Percentiles rank a stretch among this genome's conserved stretches.
Conservation (phyloP, 2,329 filamentous ascomycete genomes). For the Penicillium nordicum region DNA sequence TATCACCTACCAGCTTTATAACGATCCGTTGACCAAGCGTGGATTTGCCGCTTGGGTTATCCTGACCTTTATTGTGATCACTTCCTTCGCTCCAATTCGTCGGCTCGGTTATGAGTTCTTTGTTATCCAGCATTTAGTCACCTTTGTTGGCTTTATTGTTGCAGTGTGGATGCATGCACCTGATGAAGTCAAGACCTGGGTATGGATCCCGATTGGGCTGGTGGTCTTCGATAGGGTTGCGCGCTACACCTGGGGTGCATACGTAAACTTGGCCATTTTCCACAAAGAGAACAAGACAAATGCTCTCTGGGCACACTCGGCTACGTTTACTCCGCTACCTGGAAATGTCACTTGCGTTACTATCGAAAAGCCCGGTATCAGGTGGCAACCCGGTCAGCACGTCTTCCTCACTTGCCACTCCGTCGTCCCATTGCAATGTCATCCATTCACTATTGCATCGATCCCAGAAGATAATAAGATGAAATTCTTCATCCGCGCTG, state of each 20-base stretch:
- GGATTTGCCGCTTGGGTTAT: constrained; percentile 54
- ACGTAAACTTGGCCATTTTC: constrained; percentile 43
- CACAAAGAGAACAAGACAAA: constrained; percentile 26
- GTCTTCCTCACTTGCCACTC: constrained; percentile 59
- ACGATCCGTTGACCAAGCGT: constrained; percentile 48
- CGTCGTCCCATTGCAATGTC: constrained; percentile 57
- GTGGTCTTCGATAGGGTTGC: constrained; percentile 45
- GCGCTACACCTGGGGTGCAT: constrained; percentile 36
- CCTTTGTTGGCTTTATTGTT: constrained; percentile 49
- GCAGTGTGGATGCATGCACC: constrained; percentile 51
- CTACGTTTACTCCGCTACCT: constrained; percentile 50
- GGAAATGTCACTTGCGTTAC: constrained; percentile 57
- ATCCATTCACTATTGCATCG: constrained; percentile 63
- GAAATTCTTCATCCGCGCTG: constrained; percentile 55
- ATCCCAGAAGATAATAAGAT: constrained; percentile 54
- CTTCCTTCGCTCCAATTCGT: constrained; percentile 50
- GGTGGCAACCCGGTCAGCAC: constrained; percentile 62
- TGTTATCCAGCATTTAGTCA: constrained; percentile 53
- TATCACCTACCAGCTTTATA: constrained; percentile 47
- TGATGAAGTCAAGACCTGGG: constrained; percentile 41
- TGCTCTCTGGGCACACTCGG: constrained; percentile 40
- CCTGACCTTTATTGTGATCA: constrained; percentile 51
- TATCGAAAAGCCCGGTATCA: constrained; percentile 53
- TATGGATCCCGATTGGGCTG: constrained; percentile 49
- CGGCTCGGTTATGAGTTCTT: constrained; percentile 54